A percentile compares a stretch with the other conserved stretches of the same genome.
These are phyloP conservation scores for Artemisia princeps DNA, from an alignment of 140 eudicot species.

Conservation along the genomic window DNA sequence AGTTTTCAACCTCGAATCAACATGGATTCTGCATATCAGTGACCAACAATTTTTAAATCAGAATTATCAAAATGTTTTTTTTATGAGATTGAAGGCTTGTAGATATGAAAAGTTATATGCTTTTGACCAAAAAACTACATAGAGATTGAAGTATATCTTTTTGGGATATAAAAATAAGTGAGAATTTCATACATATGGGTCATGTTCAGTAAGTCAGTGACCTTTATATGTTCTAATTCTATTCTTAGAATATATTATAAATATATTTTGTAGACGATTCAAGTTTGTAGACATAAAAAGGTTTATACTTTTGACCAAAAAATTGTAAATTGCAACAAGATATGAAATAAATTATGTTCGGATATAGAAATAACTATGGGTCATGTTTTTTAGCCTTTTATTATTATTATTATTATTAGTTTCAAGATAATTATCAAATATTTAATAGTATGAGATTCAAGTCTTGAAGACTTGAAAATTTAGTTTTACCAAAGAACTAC, in stretches of 20 bases:
- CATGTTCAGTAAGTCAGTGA: neutral
- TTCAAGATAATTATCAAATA: too few relatives aligned
- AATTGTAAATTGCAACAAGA: neutral
- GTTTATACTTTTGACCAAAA: conserved; percentile 18
- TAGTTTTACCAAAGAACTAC: too few relatives aligned
- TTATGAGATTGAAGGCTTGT: neutral
- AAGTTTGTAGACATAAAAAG: conserved; percentile 13
- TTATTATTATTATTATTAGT: too few relatives aligned
- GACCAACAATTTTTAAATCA: neutral
- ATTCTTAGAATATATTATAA: too few relatives aligned
- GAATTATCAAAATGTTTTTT: neutral
- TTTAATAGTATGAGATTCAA: too few relatives aligned
- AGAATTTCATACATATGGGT: too few relatives aligned
- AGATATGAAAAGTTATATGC: conserved; percentile 18
- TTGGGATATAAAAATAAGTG: neutral
- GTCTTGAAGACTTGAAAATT: too few relatives aligned
- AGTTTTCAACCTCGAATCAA: neutral
- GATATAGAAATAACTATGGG: neutral
- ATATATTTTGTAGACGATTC: neutral
- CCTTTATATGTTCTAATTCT: too few relatives aligned
- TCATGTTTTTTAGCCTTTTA: neutral
- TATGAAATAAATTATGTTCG: neutral
- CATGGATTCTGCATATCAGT: conserved; percentile 6
- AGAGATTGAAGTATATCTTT: neutral
- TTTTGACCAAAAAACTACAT: conserved; percentile 17